Base-by-base conservation (phyloP, 495 filamentous ascomycete species). In the Lasiosphaeria hispida region DNA sequence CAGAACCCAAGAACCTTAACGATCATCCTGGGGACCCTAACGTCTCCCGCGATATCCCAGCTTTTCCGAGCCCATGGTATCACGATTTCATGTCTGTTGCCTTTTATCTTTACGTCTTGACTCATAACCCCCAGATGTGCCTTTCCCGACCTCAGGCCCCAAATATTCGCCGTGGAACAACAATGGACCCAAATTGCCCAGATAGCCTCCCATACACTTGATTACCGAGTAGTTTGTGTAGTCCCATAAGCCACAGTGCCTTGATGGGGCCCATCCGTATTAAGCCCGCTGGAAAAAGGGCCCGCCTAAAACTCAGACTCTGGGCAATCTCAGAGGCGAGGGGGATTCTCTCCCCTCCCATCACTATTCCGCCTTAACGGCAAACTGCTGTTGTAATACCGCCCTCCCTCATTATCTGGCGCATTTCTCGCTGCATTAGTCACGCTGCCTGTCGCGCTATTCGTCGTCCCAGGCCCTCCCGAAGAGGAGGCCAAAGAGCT, bases 271-370 rank as follows among this genome's bases (percentile, higher is more conserved):
- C 23, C 23, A 30, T 30, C 5, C 5, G 23, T 30, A 30, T 2
- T 5, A 30, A 30, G 23, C 5, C 23, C 23, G 5, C 23, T 2
- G 5, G 2, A 30, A 30, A 30, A 30, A 5, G 23, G 23, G 13
- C 43, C 17, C 15, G 17, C 18, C 43, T 8, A 8, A 14, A 44
- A 17, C 41, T 11, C 10, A 23, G 30, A 47, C 43, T 19, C 34
- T 33, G 18, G 15, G 15, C 23, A 34, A 2, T 11, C 15, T 58
- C 39, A 58, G 7, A 65, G 42, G 7, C 60, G 47, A 9, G 60
- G 48, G 7, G 50, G 62, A 39, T 43, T 55, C 40, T 62, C 59
- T 34, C 50, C 42, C 19, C 63, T 57, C 9, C 60, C 63, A 45
- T 62, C 60, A 34, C 63, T 65, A 19, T 57, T 53, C 15, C 63